A percentile compares a stretch with the other conserved stretches of the same genome.
Evolutionary conservation across 306 rosid species (phyloP).

Genomic region (Comarum palustre): DNA sequence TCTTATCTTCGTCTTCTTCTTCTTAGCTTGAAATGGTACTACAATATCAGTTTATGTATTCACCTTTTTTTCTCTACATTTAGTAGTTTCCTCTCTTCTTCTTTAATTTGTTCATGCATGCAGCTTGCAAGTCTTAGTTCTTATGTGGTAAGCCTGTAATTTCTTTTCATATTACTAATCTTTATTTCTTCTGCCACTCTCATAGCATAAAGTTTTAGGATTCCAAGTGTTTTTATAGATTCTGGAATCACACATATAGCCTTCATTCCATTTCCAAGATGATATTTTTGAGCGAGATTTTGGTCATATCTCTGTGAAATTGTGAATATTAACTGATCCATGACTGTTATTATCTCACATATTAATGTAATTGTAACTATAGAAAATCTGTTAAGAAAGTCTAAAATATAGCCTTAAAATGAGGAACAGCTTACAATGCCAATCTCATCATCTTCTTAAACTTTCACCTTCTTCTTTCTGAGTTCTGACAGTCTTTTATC

Average conservation of each 20-base stretch:
- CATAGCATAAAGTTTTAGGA: background rate
- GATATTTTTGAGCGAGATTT: background rate
- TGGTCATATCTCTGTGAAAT: background rate
- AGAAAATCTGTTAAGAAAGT: background rate
- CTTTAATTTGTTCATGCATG: constrained; percentile 13
- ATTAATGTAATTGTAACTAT: background rate
- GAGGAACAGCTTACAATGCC: background rate
- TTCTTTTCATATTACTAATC: background rate
- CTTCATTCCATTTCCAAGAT: background rate
- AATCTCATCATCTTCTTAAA: constrained; percentile 2
- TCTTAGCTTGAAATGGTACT: background rate
- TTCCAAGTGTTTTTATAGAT: background rate
- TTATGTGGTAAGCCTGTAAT: too few species aligned
- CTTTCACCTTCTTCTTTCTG: background rate
- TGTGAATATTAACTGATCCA: background rate
- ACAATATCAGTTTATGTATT: background rate
- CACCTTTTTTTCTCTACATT: background rate
- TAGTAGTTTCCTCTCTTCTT: background rate
- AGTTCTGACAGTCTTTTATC: background rate
- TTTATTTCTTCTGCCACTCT: background rate
- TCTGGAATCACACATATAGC: background rate
- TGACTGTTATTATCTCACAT: background rate
- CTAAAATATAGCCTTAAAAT: background rate
- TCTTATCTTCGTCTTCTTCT: constrained; percentile 3
- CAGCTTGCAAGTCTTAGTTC: background rate